Base-by-base conservation (phyloP, 2,329 filamentous ascomycete genomes). In the Scortechinia acanthostroma region DNA sequence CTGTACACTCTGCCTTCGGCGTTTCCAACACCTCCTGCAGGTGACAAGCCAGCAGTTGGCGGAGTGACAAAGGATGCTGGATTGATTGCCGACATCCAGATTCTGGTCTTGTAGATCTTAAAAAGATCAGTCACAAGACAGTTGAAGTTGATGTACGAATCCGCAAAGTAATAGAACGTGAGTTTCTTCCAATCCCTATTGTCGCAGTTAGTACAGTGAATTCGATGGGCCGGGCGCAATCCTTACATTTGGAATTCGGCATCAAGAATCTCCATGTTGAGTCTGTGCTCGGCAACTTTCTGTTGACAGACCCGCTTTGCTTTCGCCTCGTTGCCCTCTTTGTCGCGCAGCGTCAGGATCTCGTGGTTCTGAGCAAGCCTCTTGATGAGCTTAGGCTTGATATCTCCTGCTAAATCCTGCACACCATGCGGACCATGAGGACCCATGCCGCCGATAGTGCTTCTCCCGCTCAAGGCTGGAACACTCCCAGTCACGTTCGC, bases 11-110 rank as follows among this genome's bases (percentile, higher is more conserved):
- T 58, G 64, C 13, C 51, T 44, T 42, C 58, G 80, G 79, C 0
- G 35, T 40, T 40, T 13, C 80, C 78, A 53, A 86, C 74, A 21
- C 77, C 77, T 50, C 80, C 83, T 1, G 84, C 80, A 2, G 83
- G 80, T 58, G 84, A 82, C 19, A 90, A 69, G 21, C 85, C 85
- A 43, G 88, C 71, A 2, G 80, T 81, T 15, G 35, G 35, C 16
- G 87, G 86, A 50, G 83, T 91, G 20, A 87, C 87, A 62, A 97
- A 96, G 0, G 91, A 96, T 3, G 91, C 93, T 4, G 93, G 93
- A 60, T 98, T 98, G 63, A 98, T 95, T 3, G 93, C 93, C 3
- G 91, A 97, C 88, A 98, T 95, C 93, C 93, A 98, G 56, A 98
- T 98, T 54, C 94, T 82, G 19, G 91, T 95, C 71, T 98, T 98